Evolutionary conservation across 2,329 filamentous ascomycete genomes (phyloP).

Genomic region (Colletotrichum karsti): DNA sequence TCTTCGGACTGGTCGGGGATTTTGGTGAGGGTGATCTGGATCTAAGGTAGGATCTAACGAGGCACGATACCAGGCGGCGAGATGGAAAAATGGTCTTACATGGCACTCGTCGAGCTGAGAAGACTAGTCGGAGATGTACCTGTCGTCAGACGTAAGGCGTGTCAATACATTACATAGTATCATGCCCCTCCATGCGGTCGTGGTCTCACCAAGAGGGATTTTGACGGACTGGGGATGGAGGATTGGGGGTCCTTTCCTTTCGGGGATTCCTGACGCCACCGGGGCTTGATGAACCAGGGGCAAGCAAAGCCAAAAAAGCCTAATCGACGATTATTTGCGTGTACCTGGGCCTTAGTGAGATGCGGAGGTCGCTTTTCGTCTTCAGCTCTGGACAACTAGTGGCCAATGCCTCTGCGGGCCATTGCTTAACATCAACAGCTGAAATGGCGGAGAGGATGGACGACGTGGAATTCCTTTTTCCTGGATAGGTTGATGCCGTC

Average conservation of each 20-base stretch:
- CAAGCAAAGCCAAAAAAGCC: background rate
- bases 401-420: too few relatives aligned
- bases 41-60: background rate
- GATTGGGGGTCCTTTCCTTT: background rate
- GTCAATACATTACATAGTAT: background rate
- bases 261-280: slow-evolving; percentile 3
- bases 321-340: background rate
- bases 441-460: too few relatives aligned
- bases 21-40: slow-evolving; percentile 1
- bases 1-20: background rate
- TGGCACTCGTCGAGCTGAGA: too few relatives aligned
- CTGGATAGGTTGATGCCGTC: background rate
- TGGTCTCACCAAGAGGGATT: background rate
- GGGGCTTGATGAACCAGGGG: background rate
- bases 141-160: background rate
- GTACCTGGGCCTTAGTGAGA: background rate
- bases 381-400: too few relatives aligned
- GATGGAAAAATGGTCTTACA: too few relatives aligned
- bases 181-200: background rate
- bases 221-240: background rate
- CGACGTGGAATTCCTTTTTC: too few relatives aligned
- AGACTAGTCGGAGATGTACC: background rate
- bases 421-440: background rate
- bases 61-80: background rate
- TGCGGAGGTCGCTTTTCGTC: background rate